These are phyloP conservation scores for Chloris gayana DNA, from an alignment of 176 grass and related monocot genomes.

Conservation along the genomic window DNA sequence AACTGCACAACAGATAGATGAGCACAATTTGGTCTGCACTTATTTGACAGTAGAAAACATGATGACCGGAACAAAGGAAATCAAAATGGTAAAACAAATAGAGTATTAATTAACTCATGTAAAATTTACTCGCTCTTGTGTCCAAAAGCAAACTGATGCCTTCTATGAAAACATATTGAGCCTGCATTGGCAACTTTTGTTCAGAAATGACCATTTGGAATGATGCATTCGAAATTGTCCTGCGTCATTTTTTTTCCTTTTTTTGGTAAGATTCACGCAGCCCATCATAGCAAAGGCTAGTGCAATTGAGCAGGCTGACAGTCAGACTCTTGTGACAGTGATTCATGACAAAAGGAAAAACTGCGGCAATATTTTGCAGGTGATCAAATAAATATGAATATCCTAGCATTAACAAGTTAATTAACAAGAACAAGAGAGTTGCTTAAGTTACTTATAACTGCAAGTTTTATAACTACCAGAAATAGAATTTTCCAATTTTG, in stretches of 20 bases:
- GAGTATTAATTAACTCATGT: background rate
- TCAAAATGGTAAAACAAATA: background rate
- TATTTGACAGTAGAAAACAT: background rate
- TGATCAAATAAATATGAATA: constrained; percentile 11
- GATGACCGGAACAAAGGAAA: background rate
- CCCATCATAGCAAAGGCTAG: background rate
- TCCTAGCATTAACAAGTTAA: background rate
- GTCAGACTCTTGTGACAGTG: background rate
- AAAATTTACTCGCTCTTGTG: background rate
- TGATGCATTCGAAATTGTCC: background rate
- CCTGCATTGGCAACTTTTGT: background rate
- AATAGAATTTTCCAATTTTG: background rate
- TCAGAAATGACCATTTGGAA: background rate
- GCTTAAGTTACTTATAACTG: constrained; percentile 13
- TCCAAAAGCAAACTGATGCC: background rate
- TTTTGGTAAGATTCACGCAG: background rate
- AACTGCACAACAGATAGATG: constrained; percentile 1
- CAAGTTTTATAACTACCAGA: constrained; percentile 7
- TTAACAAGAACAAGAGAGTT: background rate
- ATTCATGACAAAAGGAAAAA: background rate
- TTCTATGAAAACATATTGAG: background rate
- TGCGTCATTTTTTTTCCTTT: background rate
- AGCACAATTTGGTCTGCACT: background rate
- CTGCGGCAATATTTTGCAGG: background rate
- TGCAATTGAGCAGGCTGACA: background rate